Base-by-base conservation (phyloP, 179 eudicot genomes). In the Silene noctiflora region DNA sequence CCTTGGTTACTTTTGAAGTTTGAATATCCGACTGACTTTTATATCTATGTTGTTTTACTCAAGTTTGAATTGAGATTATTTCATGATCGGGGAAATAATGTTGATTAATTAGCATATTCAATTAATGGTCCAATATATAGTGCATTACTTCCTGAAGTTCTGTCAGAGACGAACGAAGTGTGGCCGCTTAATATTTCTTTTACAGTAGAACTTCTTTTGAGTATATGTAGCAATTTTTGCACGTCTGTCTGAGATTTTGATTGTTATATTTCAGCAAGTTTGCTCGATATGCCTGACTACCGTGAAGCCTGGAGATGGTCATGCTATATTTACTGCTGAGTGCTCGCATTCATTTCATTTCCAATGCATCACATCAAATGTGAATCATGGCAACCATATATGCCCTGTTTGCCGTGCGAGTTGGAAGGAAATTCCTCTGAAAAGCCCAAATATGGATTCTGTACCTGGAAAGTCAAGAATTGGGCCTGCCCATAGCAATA, bases 291-390 rank as follows among this genome's bases (percentile, higher is more conserved):
- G 91, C 80, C 73, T 90, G 84, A 77, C 75, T 17, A 3, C 87
- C 3, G 79, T 90, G 87, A 90, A 85, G 76, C 79, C 88, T 21
- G 89, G 87, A 72, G 81, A 85, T 4, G 94, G 94, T 67, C 94
- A 90, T 69, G 94, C 94, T 29, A 84, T 90, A 35, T 90, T 90
- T 71, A 90, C 94, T 22, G 91, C 94, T 11, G 91, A 90, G 69
- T 90, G 94, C 86, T 84, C 90, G 0, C 94, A 90, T 75, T 78
- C 94, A 29, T 90, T 88, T 81, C 94, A 90, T 75, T 90, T 90
- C 82, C 90, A 87, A 17, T 90, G 94, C 79, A 85, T 90, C 62
- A 79, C 91, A 4, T 88, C 91, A 10, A 86, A 85, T 53, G 91
- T 88, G 14, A 84, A 87, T 77, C 88, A 87, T 69, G 94, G 94